phyloP scores from a whole-genome alignment of 768 basidiomycete species.

The Amylocystis lapponica region DNA sequence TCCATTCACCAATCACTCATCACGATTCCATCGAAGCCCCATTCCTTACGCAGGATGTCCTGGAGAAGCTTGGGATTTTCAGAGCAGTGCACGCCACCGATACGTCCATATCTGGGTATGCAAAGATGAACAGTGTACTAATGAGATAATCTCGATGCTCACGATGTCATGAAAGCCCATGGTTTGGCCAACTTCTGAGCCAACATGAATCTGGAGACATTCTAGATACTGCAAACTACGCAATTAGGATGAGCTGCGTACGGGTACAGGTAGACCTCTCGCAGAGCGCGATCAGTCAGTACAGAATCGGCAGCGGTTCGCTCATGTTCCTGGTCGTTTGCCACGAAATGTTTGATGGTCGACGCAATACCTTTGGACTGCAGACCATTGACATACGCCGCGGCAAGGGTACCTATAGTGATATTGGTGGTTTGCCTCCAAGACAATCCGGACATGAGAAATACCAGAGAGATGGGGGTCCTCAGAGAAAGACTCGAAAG shows the following conservation, averaged over 20 bases:
- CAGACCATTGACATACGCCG: conserved; percentile 64
- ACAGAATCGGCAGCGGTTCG: conserved; percentile 58
- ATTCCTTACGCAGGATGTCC: conserved; percentile 41
- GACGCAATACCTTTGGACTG: conserved; percentile 63
- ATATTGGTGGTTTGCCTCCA: no score
- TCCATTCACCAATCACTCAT: conserved; percentile 42
- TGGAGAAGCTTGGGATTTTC: conserved; percentile 38
- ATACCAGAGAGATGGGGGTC: conserved; percentile 62
- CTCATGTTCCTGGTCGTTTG: conserved; percentile 72
- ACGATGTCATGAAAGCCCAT: conserved; percentile 67
- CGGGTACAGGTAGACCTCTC: conserved; percentile 72
- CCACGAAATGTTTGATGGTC: conserved; percentile 71
- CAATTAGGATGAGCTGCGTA: conserved; percentile 27
- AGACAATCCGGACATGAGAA: no score
- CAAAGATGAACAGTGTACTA: conserved; percentile 7
- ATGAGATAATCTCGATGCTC: conserved; percentile 4
- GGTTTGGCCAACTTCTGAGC: conserved; percentile 59
- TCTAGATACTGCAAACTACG: neutral
- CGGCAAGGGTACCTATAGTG: conserved; percentile 47
- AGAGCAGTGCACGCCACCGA: conserved; percentile 38
- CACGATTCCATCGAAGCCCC: conserved; percentile 42
- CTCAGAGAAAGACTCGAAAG: conserved; percentile 71
- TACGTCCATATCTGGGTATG: conserved; percentile 33
- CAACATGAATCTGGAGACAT: conserved; percentile 50
- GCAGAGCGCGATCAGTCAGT: conserved; percentile 57